Base-by-base conservation (phyloP, 2,329 filamentous ascomycete species). In the Seiridium cupressi region DNA sequence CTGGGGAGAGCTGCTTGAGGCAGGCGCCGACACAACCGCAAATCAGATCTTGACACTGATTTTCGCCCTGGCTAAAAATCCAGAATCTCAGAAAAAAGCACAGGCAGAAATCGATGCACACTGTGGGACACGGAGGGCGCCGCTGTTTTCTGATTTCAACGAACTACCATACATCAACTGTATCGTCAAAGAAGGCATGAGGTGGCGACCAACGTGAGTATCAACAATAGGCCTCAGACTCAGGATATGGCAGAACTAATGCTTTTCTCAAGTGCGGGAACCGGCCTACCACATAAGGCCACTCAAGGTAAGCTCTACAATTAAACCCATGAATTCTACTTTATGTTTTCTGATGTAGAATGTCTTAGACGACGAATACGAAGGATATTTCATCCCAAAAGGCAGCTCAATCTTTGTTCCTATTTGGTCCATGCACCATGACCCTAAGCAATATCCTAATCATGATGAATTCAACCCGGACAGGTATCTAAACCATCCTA, bases 191-290 rank as follows among this genome's bases (percentile, higher is more conserved):
- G 79, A 81, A 62, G 66, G 65, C 4, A 64, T 77, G 44, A 70
- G 79, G 0, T 80, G 79, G 75, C 72, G 77, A 34, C 76, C 78
- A 0, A 68, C 73, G 2, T n/a, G n/a, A n/a, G n/a, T n/a, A n/a
- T n/a, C n/a, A n/a, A n/a, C n/a, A n/a, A n/a, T n/a, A n/a, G n/a
- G n/a, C n/a, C n/a, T n/a, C n/a, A n/a, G n/a, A n/a, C n/a, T n/a
- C n/a, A n/a, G n/a, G n/a, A n/a, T n/a, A n/a, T n/a, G n/a, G n/a
- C n/a, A n/a, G n/a, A n/a, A n/a, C n/a, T n/a, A n/a, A n/a, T n/a
- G n/a, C n/a, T n/a, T n/a, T n/a, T n/a, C n/a, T n/a, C n/a, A n/a
- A n/a, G n/a, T n/a, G 64, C 66, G 0, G 72, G 72, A 0, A 51
- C 73, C 2, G 68, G 69, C 1, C 70, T 83, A 3, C 69, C 74